Evolutionary conservation across 2,329 filamentous ascomycete genomes (phyloP).

Genomic region (Pseudogymnoascus sp.): DNA sequence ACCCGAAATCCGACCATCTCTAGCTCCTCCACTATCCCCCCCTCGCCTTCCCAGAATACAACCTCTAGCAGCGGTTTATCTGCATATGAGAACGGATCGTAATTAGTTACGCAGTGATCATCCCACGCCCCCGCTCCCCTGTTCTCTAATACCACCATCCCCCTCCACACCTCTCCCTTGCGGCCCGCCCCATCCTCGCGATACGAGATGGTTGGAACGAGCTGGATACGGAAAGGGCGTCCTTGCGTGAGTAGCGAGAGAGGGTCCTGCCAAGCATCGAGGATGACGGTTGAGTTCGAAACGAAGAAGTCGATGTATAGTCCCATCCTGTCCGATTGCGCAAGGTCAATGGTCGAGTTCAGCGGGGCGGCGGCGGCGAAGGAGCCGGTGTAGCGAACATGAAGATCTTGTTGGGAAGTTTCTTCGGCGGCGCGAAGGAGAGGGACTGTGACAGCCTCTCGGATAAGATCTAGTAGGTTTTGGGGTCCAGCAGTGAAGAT

Average conservation of each 20-base stretch:
- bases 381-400: background rate
- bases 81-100: background rate
- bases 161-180: conserved; percentile 9
- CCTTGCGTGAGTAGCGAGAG: background rate
- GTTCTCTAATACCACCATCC: background rate
- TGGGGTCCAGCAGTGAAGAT: conserved; percentile 25
- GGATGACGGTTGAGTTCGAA: conserved; percentile 1
- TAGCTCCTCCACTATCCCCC: background rate
- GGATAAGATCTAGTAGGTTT: background rate
- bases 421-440: background rate
- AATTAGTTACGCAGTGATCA: conserved; percentile 4
- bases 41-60: background rate
- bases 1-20: conserved; percentile 2
- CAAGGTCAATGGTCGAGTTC: conserved; percentile 5
- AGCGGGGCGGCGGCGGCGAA: background rate
- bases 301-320: conserved; percentile 9
- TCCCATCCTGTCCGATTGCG: background rate
- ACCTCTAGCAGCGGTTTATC: background rate
- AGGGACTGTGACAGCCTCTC: background rate
- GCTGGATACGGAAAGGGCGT: background rate
- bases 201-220: conserved; percentile 6
- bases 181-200: background rate
- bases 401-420: background rate
- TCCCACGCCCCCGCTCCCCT: background rate
- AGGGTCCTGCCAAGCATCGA: background rate